phyloP scores from a whole-genome alignment of 345 rosid species.

The Raphanus raphanistrum region DNA sequence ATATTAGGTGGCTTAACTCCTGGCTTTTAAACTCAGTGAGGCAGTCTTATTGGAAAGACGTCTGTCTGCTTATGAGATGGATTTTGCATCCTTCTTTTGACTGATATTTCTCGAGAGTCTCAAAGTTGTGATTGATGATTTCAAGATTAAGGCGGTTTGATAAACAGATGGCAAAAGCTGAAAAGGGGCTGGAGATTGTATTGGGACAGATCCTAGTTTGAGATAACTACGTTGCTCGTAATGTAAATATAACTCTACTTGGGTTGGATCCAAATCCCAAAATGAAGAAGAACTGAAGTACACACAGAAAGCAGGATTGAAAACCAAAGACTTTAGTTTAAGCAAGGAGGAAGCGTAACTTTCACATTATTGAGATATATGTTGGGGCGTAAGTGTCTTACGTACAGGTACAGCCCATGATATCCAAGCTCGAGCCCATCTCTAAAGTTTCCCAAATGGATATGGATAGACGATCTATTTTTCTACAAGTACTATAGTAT shows the following conservation, averaged over 20 bases:
- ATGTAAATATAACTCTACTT: constrained; percentile 43
- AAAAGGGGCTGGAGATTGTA: constrained; percentile 75
- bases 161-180: constrained; percentile 52
- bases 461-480: too few relatives aligned
- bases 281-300: constrained; percentile 68
- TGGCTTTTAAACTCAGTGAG: constrained; percentile 42
- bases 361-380: too few relatives aligned
- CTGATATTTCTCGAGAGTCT: neutral
- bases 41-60: constrained; percentile 70
- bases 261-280: constrained; percentile 75
- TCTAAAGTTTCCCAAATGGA: neutral
- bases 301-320: constrained; percentile 63
- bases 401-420: neutral
- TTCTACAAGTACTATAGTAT: too few relatives aligned
- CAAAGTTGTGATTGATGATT: constrained; percentile 40
- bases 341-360: neutral
- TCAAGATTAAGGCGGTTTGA: constrained; percentile 53
- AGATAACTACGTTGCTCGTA: constrained; percentile 49
- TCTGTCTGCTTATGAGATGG: constrained; percentile 33
- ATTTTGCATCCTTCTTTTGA: neutral
- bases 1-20: constrained; percentile 49
- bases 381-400: neutral
- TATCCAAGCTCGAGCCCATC: neutral
- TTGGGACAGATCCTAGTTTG: constrained; percentile 80
- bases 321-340: constrained; percentile 49